Percentiles rank a stretch among this genome's conserved stretches.
These are phyloP conservation scores for Termitomyces sp. DNA, from an alignment of 768 basidiomycete genomes.

Conservation along the genomic window DNA sequence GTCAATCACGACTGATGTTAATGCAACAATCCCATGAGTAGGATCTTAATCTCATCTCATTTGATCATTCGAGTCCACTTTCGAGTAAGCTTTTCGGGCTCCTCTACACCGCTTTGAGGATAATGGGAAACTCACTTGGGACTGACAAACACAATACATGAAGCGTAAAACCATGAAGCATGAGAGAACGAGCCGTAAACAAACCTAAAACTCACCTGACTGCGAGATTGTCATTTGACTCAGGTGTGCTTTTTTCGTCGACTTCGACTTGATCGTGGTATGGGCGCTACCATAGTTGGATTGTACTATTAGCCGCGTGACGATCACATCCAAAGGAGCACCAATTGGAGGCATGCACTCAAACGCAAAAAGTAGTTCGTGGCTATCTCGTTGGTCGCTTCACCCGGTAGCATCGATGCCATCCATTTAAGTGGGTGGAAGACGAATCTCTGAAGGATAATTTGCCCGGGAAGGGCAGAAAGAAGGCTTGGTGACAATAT, in stretches of 20 bases:
- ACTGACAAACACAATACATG: no score
- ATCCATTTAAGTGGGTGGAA: conserved; percentile 23
- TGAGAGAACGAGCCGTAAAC: no score
- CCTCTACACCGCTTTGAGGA: no score
- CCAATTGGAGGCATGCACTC: neutral
- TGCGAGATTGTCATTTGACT: neutral
- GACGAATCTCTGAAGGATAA: conserved; percentile 19
- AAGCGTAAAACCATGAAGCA: no score
- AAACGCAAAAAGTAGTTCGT: neutral
- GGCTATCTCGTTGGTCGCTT: neutral
- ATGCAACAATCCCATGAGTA: no score
- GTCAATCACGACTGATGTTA: no score
- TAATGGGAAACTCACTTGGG: no score
- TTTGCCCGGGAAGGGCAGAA: conserved; percentile 34
- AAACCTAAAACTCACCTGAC: conserved; percentile 15
- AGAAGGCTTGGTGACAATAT: conserved; percentile 53
- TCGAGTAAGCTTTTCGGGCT: no score
- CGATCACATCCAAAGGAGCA: conserved; percentile 19
- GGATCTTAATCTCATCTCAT: no score
- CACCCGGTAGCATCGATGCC: neutral
- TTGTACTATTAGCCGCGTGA: conserved; percentile 19
- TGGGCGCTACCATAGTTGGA: conserved; percentile 7
- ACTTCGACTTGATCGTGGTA: neutral
- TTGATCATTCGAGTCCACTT: no score
- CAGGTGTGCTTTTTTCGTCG: neutral